phyloP scores from a whole-genome alignment of 1,139 yeast genomes.

The Candida sanyaensis region DNA sequence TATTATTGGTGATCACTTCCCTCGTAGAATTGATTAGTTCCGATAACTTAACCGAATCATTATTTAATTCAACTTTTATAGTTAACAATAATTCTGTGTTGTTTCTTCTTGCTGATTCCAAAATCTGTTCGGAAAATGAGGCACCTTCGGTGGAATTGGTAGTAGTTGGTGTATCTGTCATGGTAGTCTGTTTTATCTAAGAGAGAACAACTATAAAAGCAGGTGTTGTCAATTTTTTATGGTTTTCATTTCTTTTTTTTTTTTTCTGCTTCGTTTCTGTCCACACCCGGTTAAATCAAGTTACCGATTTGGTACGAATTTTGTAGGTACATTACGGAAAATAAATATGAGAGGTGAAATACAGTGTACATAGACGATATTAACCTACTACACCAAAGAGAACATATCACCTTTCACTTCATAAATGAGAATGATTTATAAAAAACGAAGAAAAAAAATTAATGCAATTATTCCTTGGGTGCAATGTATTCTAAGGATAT shows the following conservation, averaged over 20 bases:
- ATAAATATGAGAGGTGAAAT: too few relatives aligned
- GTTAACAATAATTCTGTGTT: conserved; percentile 72
- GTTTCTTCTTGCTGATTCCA: conserved; percentile 88
- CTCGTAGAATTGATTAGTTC: conserved; percentile 64
- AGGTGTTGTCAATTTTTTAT: background rate
- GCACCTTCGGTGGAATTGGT: conserved; percentile 56
- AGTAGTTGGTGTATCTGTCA: conserved; percentile 3
- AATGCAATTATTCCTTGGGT: too few relatives aligned
- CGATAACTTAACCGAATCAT: conserved; percentile 53
- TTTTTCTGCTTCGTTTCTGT: too few relatives aligned
- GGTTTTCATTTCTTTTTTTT: background rate
- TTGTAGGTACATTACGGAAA: too few relatives aligned
- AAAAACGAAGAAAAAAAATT: too few relatives aligned
- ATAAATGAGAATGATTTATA: too few relatives aligned
- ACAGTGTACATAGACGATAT: too few relatives aligned
- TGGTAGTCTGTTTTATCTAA: background rate
- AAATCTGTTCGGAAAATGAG: conserved; percentile 70
- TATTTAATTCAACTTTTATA: conserved; percentile 48
- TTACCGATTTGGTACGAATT: too few relatives aligned
- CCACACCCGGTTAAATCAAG: too few relatives aligned
- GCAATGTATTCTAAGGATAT: background rate
- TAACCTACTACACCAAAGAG: too few relatives aligned
- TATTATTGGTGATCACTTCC: conserved; percentile 78
- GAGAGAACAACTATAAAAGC: background rate
- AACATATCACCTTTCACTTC: too few relatives aligned